Evolutionary conservation across 257 asterid genomes (phyloP), one percentile per base, ranked within the genome.

Genomic region (Solanum rostratum): DNA sequence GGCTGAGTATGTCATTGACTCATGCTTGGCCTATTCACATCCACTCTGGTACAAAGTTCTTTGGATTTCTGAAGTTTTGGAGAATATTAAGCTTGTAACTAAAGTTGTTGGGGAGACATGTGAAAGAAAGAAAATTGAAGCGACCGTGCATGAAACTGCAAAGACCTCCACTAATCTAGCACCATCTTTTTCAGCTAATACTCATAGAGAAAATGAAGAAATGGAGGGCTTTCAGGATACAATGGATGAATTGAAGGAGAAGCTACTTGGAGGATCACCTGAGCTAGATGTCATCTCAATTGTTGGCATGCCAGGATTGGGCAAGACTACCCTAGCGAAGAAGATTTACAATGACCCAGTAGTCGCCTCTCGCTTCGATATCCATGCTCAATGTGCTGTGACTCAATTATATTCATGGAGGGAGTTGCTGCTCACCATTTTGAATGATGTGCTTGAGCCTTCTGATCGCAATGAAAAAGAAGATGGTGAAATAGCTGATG

Each of bases 321-420:
- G 81, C 24, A 74, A 74, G 60, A 74, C 81, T 46, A 74, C 81
- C 2, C 24, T 74, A 24, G 81, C 81, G 12, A 74, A 74, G 60
- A 74, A 74, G 41, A 74, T 74, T 74, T 74, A 46, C 81, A 74
- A 46, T 46, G 81, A 74, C 46, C 81, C 43, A 74, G 33, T 8
- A 46, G 60, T 74, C 81, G 24, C 1, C 60, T 46, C 43, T 74
- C 60, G 33, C 81, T 74, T 74, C 20, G 81, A 74, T 74, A 60
- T 74, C 60, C 81, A 24, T 74, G 81, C 81, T 22, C 81, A 74
- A 24, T 74, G 81, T 74, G 41, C 24, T 74, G 81, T 74, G 81
- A 74, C 81, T 74, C 81, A 74, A 74, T 22, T 74, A 46, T 74
- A 74, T 46, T 74, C 81, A 74, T 74, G 81, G 81, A 46, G 81